Base-by-base conservation (phyloP, 768 basidiomycete species). In the Xerocomus spinulosus region DNA sequence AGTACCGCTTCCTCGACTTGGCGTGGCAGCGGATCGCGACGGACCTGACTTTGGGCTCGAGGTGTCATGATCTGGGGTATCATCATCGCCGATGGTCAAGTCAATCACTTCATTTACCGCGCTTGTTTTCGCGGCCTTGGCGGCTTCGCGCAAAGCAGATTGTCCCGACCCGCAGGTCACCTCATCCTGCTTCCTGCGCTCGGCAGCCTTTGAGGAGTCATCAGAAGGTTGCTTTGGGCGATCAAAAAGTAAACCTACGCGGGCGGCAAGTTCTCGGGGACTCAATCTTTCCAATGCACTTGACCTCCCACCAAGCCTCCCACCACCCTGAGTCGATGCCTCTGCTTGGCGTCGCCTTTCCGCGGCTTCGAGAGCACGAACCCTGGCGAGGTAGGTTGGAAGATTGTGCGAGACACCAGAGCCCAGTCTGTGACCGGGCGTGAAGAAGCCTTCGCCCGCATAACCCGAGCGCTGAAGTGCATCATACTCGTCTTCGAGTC, bases 371-470 rank as follows among this genome's bases (percentile, higher is more conserved):
- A 92, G 68, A 12, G 87, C 91, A 49, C 81, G 85, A 36, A 68
- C 59, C 14, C 80, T 76, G 7, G 83, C 88, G 23, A 84, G 50
- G 58, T 85, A 77, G 12, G 76, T 77, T 2, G 88, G 80, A 0
- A 87, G 59, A 60, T 88, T 73, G 56, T 86, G 88, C 2, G 83
- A 82, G 17, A 83, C 68, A 26, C 80, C 77, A 6, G 58, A 57
- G n/a, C 92, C 90, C 0, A 97, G 62, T 21, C 83, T 70, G 12
- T 72, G 72, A 1, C 94, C 94, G n/a, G 75, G 70, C 21, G 84
- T 74, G 63, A 82, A 82, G 76, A 96, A 97, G 3, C 93, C 94
- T 66, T 96, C 93, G 13, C 94, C 92, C 5, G 84, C 73, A 65
- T 93, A 97, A 0, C 93, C 94, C 13, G 81, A 82, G 17, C 81